Evolutionary conservation across 2,329 filamentous ascomycete species (phyloP).

Genomic region (Aspergillus sp.): DNA sequence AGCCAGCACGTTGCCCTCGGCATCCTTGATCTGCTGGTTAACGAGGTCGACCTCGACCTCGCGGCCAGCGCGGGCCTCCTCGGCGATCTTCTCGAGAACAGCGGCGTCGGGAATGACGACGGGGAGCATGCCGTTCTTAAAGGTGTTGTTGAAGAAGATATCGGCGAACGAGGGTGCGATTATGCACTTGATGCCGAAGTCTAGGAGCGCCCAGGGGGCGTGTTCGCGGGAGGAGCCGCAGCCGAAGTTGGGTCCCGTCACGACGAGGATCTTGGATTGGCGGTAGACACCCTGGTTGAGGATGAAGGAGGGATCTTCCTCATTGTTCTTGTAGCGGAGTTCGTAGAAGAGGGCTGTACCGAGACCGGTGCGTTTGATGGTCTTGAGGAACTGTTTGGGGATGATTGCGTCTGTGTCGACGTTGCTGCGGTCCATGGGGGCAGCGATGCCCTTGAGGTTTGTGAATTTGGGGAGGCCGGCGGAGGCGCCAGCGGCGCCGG

Average conservation of each 20-base stretch:
- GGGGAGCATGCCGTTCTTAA: conserved; percentile 99
- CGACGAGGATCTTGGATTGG: conserved; percentile 83
- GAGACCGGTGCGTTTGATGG: conserved; percentile 95
- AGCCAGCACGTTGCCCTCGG: conserved; percentile 72
- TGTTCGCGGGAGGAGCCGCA: conserved; percentile 93
- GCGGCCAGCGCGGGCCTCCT: conserved; percentile 75
- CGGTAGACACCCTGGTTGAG: conserved; percentile 91
- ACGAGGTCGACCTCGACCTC: conserved; percentile 90
- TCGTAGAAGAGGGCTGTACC: conserved; percentile 85
- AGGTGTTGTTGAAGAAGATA: conserved; percentile 99
- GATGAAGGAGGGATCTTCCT: conserved; percentile 79
- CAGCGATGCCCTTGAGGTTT: conserved; percentile 81
- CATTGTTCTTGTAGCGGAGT: conserved; percentile 77
- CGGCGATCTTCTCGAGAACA: conserved; percentile 71
- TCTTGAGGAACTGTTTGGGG: conserved; percentile 98
- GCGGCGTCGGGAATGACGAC: conserved; percentile 72
- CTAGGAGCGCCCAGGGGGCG: conserved; percentile 93
- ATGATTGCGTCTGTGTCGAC: conserved; percentile 99
- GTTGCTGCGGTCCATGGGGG: conserved; percentile 84
- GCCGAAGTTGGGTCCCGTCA: conserved; percentile 91
- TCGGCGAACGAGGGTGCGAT: conserved; percentile 88
- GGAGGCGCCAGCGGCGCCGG: conserved; percentile 47
- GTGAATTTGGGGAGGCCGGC: conserved; percentile 83
- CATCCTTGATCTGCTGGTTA: conserved; percentile 80
- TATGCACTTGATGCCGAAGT: conserved; percentile 93